Base-by-base conservation (phyloP, 2,329 filamentous ascomycete genomes). In the Didymella pinodella region DNA sequence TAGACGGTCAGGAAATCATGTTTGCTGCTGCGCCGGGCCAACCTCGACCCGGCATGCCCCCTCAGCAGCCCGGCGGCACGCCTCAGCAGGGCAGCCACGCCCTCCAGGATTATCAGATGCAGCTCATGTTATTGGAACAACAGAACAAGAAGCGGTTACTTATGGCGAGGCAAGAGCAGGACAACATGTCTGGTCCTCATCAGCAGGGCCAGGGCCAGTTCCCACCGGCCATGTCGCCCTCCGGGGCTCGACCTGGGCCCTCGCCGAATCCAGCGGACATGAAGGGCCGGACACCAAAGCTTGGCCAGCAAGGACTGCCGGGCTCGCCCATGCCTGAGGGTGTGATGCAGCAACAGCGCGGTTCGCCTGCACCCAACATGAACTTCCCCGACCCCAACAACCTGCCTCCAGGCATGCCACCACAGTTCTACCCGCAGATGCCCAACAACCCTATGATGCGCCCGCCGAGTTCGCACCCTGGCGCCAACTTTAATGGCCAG, bases 91-190 rank as follows among this genome's bases (percentile, higher is more conserved):
- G 89, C 77, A 94, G 92, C 74, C 90, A 93, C 75, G 91, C 91
- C 22, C 82, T 94, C 45, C 90, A 93, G 77, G 91, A 95, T 75
- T 94, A 94, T 70, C 91, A 94, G 80, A 93, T 93, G 90, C 91
- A 94, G 75, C 80, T 94, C 73, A 94, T 93, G 91, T 79, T 93
- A 48, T 84, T 94, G 16, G 91, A 94, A 78, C 91, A 93, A 77
- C 90, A 94, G 78, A 94, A 94, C 70, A 94, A 93, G 83, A 93
- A 93, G 78, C 84, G 91, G 18, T 82, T 94, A 48, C 88, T 93
- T 82, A 92, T 93, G 90, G 91, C 91, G 36, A 87, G 91, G 18
- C 90, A 88, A 77, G 87, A 93, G 74, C 90, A 94, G 76, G 91
- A 93, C 63, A 86, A 80, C 71, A 84, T 88, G 76, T 76, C 80